These are phyloP conservation scores for Passalora sequoiae DNA, from an alignment of 2,329 filamentous ascomycete species.

Conservation along the genomic window DNA sequence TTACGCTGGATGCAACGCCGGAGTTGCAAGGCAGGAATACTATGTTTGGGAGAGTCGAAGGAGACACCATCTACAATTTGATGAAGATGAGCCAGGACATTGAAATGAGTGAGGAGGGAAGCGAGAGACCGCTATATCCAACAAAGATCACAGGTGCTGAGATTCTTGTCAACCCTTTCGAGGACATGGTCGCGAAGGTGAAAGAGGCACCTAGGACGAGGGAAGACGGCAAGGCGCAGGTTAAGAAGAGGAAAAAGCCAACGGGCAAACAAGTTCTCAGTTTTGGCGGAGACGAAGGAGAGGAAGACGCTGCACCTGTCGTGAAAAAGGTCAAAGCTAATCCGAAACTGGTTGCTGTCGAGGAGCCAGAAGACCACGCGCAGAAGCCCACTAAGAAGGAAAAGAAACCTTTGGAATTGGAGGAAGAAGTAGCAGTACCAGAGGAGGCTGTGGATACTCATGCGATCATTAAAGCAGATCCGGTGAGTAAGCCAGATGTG, in stretches of 20 bases:
- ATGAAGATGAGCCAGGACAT: conserved; percentile 90
- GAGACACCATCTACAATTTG: conserved; percentile 93
- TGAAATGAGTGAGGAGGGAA: conserved; percentile 60
- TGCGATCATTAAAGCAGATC: conserved; percentile 1
- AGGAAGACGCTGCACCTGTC: conserved; percentile 55
- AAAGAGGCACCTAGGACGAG: conserved; percentile 50
- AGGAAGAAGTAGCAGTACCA: conserved; percentile 11
- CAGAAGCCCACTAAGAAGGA: conserved; percentile 21
- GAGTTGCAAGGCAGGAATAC: conserved; percentile 89
- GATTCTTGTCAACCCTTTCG: conserved; percentile 75
- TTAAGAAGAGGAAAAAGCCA: conserved; percentile 62
- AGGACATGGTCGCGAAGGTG: conserved; percentile 69
- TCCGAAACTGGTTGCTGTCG: conserved; percentile 60
- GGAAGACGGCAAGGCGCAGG: conserved; percentile 50
- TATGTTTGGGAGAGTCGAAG: conserved; percentile 84
- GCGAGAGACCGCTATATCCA: conserved; percentile 80
- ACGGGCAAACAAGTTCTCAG: conserved; percentile 71
- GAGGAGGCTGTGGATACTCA: conserved; percentile 6
- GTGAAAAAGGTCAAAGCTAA: conserved; percentile 76
- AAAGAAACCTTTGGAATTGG: conserved; percentile 11
- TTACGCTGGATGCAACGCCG: conserved; percentile 76
- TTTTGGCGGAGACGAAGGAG: conserved; percentile 63
- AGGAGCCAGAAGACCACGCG: conserved; percentile 21
- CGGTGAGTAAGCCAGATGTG: conserved; percentile 1
- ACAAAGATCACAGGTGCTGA: conserved; percentile 70